phyloP scores from a whole-genome alignment of 2,329 filamentous ascomycete genomes.

The Ascochyta clinopodiicola region DNA sequence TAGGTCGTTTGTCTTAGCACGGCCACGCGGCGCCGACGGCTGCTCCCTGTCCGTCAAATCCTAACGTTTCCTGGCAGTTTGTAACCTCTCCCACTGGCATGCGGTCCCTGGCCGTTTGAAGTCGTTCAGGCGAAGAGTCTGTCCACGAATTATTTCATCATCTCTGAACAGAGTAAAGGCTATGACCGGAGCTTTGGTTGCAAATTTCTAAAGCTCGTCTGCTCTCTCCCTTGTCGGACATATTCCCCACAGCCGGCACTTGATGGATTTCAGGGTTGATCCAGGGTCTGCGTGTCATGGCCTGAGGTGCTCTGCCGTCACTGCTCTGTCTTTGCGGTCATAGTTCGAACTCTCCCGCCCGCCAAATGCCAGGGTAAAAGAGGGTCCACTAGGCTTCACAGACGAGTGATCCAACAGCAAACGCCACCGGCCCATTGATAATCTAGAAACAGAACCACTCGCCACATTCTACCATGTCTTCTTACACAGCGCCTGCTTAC shows the following conservation, averaged over 20 bases:
- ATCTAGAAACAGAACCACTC: slow-evolving; percentile 46
- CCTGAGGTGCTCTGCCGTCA: slow-evolving; percentile 6
- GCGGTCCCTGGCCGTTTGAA: slow-evolving; percentile 19
- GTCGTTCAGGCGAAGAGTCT: slow-evolving; percentile 9
- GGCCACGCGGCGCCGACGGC: slow-evolving; percentile 38
- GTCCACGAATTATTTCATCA: slow-evolving; percentile 21
- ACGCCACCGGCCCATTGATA: slow-evolving; percentile 41
- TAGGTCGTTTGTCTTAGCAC: slow-evolving; percentile 22
- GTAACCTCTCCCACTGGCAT: slow-evolving; percentile 2
- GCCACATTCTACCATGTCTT: slow-evolving; percentile 43
- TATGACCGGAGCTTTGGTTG: slow-evolving; percentile 3
- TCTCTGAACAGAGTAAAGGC: slow-evolving; percentile 16
- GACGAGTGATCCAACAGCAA: slow-evolving; percentile 37
- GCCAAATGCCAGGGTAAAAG: slow-evolving; percentile 9
- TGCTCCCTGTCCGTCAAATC: slow-evolving; percentile 15
- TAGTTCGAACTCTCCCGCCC: slow-evolving; percentile 9
- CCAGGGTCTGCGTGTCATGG: slow-evolving; percentile 4
- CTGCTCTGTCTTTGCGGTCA: slow-evolving; percentile 9
- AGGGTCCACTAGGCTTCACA: slow-evolving; percentile 41
- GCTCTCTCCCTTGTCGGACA: slow-evolving; percentile 6
- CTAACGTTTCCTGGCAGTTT: slow-evolving; percentile 11
- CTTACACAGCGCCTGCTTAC: slow-evolving; percentile 29
- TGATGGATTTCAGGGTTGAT: slow-evolving; percentile 16
- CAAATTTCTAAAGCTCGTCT: slow-evolving; percentile 17
- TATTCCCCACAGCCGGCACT: slow-evolving; percentile 15